Evolutionary conservation across 208 protist species (phyloP), one percentile per base, ranked within the genome.

Genomic region (Crithidia thermophila): DNA sequence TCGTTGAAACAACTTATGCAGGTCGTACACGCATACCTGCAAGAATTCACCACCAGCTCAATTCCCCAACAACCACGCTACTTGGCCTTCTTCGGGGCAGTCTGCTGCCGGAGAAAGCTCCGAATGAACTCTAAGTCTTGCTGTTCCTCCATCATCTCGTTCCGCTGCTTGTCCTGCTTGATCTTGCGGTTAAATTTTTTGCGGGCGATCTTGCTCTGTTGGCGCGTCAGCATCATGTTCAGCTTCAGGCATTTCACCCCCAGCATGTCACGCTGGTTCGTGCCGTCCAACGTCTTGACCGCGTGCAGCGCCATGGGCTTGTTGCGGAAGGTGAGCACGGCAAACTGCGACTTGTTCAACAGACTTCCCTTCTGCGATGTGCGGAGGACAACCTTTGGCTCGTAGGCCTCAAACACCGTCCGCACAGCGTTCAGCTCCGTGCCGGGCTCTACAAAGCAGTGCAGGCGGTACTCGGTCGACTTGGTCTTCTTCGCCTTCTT

Each of bases 381-480:
- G 16, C 91, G 79, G 13, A 94, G 58, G 30, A 87, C 77, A 0
- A 94, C 86, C 57, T 94, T 96, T 2, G 90, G 91, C 56, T 91
- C 86, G 72, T 96, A 96, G 7, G 72, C 79, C 37, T 94, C 87
- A 58, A 96, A 94, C 5, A 93, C 87, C 0, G 78, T 92, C 5
- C 91, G 85, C 23, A 96, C 86, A 3, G 72, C 85, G 55, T 96
- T 94, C 28, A 79, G 75, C 57, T 89, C 87, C 21, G 88, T 94
- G n/a, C 91, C 91, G n/a, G 91, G 86, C 43, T 84, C 87, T 27
- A 96, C 82, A 66, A 96, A 94, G 67, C 91, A 96, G 60, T 96
- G 91, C 20, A 96, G 77, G 10, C 91, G 81, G 61, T 94, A 96
- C 10, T 79, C 55, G 25, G 59, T 74, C 0, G 28, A 43, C 25